Evolutionary conservation across 2,329 filamentous ascomycete genomes (phyloP).

Genomic region (Rosellinia necatrix): DNA sequence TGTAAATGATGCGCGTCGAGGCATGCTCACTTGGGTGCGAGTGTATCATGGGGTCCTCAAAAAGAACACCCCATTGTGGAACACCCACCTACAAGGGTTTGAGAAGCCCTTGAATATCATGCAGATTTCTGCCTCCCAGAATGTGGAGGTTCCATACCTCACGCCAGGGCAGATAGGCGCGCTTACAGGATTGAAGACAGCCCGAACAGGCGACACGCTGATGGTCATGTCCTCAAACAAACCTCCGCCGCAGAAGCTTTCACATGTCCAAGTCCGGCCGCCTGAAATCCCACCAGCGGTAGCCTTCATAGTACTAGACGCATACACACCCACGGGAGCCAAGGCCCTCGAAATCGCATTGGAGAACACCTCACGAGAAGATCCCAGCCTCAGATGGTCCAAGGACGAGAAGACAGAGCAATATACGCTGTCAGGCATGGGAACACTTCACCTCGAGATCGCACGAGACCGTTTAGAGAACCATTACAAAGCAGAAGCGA

Average conservation of each 20-base stretch:
- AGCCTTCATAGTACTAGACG: constrained; percentile 94
- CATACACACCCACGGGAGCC: constrained; percentile 74
- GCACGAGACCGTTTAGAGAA: constrained; percentile 85
- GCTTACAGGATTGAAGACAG: constrained; percentile 84
- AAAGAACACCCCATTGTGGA: constrained; percentile 78
- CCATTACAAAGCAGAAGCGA: constrained; percentile 83
- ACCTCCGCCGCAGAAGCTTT: constrained; percentile 69
- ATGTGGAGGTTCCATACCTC: constrained; percentile 81
- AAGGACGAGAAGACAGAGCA: constrained; percentile 90
- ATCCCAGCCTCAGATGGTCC: constrained; percentile 85
- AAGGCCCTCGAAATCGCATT: constrained; percentile 79
- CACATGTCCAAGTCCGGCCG: constrained; percentile 80
- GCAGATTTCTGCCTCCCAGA: constrained; percentile 87
- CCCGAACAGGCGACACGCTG: constrained; percentile 92
- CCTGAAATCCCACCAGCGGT: constrained; percentile 91
- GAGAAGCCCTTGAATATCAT: constrained; percentile 82
- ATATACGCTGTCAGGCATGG: constrained; percentile 94
- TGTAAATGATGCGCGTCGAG: constrained; percentile 82
- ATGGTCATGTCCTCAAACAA: constrained; percentile 69
- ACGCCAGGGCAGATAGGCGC: constrained; percentile 91
- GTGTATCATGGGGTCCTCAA: constrained; percentile 85
- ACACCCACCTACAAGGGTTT: constrained; percentile 79
- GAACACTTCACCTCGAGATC: constrained; percentile 92
- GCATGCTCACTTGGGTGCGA: constrained; percentile 87
- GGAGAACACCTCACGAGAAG: constrained; percentile 80